Base-by-base conservation (phyloP, 2,329 filamentous ascomycete species). In the Colletotrichum theobromicola region DNA sequence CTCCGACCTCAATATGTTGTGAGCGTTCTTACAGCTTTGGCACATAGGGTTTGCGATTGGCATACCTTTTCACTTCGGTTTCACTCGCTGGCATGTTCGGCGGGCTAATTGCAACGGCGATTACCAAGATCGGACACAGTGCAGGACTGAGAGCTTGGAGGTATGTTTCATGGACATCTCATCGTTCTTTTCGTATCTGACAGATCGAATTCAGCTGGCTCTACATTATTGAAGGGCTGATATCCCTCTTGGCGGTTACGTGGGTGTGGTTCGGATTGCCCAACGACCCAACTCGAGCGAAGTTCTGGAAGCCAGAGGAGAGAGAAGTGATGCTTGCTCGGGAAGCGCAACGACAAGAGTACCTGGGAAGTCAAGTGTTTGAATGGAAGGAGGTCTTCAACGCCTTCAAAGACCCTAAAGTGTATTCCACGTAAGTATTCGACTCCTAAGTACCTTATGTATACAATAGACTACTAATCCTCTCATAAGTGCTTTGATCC, bases 291-390 rank as follows among this genome's bases (percentile, higher is more conserved):
- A 80, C 81, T 1, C 83, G 83, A 4, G 87, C 88, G 7, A 87
- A 85, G 76, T 90, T 89, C 74, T 81, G 89, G 60, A 87, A 77
- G 34, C 80, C 81, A 2, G 85, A 88, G 58, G 86, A 90, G 76
- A 87, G 83, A 75, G 82, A 84, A 67, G 83, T 90, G 80, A 90
- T 90, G 87, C 79, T 82, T 10, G 81, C 87, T 37, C 84, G 89
- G 16, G 84, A 84, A 57, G 82, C 83, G 34, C 87, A 87, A 72
- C 79, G 84, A 7, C 82, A 81, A 6, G 82, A 84, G 64, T 90
- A 90, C 74, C 86, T 87, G 83, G 87, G 88, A 58, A 37, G 55
- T 26, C 85, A 87, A 7, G 79, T 87, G 13, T 90, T 90, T 70
- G 84, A 82, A 70, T 89, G 86, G 87, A 80, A 82, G 9, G 88